phyloP scores from a whole-genome alignment of 192 early-diverging fungal genomes.

The Mortierella claussenii region DNA sequence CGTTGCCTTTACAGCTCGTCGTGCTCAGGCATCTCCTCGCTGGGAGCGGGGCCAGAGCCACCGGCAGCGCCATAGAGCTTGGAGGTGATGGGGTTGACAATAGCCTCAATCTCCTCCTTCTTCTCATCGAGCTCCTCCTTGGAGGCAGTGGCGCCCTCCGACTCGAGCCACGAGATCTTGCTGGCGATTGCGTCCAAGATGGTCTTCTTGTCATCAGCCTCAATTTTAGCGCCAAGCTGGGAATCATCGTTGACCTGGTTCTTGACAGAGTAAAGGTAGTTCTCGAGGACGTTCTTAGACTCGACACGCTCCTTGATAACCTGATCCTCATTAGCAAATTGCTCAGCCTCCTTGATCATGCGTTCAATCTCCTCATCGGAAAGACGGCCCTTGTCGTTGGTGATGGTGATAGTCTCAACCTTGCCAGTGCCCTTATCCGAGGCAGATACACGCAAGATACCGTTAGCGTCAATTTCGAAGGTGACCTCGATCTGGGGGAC shows the following conservation, averaged over 20 bases:
- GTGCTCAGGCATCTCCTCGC: constrained; percentile 67
- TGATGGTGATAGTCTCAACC: constrained; percentile 96
- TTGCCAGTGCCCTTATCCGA: constrained; percentile 97
- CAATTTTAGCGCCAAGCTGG: constrained; percentile 86
- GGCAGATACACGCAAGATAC: constrained; percentile 93
- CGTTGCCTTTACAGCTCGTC: constrained; percentile 75
- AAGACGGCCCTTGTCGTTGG: constrained; percentile 96
- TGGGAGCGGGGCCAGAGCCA: constrained; percentile 66
- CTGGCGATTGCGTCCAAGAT: constrained; percentile 84
- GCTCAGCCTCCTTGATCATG: constrained; percentile 96
- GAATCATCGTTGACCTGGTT: constrained; percentile 86
- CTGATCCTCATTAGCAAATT: constrained; percentile 91
- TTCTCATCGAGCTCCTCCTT: constrained; percentile 99
- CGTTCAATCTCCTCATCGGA: constrained; percentile 96
- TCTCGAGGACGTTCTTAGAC: constrained; percentile 91
- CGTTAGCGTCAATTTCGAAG: constrained; percentile 95
- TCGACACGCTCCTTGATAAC: constrained; percentile 86
- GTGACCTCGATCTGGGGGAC: constrained; percentile 98
- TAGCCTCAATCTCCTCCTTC: constrained; percentile 91
- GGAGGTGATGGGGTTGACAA: constrained; percentile 94
- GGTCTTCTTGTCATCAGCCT: constrained; percentile 89
- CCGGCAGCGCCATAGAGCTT: constrained; percentile 83
- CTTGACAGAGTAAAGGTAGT: constrained; percentile 92
- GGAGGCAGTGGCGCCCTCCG: constrained; percentile 80
- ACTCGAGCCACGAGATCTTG: constrained; percentile 81